phyloP scores from a whole-genome alignment of 192 early-diverging fungal genomes.

The Podochytrium sp. region DNA sequence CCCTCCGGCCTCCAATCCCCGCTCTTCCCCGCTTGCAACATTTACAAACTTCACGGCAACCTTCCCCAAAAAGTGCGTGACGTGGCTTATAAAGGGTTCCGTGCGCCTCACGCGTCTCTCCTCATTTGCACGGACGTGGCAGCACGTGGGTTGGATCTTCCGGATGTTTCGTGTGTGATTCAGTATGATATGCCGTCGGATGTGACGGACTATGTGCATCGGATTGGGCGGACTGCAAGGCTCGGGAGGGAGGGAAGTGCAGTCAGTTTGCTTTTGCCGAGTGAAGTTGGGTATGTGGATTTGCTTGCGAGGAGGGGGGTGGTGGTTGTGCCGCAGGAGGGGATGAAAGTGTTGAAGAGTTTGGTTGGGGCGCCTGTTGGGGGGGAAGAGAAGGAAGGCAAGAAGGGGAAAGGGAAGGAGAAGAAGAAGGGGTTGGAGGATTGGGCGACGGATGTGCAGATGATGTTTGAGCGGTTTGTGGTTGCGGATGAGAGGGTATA shows the following conservation, averaged over 20 bases:
- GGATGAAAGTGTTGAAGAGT: conserved; percentile 18
- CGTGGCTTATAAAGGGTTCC: conserved; percentile 75
- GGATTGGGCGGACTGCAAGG: conserved; percentile 95
- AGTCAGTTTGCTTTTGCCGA: conserved; percentile 83
- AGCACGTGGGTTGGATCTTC: conserved; percentile 95
- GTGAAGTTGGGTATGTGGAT: conserved; percentile 68
- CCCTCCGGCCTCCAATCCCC: conserved; percentile 52
- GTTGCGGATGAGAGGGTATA: conserved; percentile 62
- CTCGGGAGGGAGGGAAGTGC: conserved; percentile 88
- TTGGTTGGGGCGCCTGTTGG: conserved; percentile 8
- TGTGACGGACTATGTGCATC: conserved; percentile 93
- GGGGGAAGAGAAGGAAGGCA: conserved; percentile 23
- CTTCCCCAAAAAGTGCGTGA: conserved; percentile 81
- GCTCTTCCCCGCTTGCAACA: conserved; percentile 67
- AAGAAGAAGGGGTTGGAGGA: conserved; percentile 58
- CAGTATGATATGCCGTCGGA: conserved; percentile 98
- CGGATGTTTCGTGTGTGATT: conserved; percentile 87
- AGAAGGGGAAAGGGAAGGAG: not conserved
- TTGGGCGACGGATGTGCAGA: conserved; percentile 61
- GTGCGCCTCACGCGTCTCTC: conserved; percentile 59
- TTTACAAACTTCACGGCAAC: conserved; percentile 90
- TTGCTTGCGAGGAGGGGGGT: conserved; percentile 72
- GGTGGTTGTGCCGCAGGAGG: conserved; percentile 14
- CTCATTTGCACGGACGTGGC: conserved; percentile 97
- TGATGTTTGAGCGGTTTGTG: conserved; percentile 76